Conservation (phyloP, 148 eudicot species). For the Vaccinium macrocarpon region DNA sequence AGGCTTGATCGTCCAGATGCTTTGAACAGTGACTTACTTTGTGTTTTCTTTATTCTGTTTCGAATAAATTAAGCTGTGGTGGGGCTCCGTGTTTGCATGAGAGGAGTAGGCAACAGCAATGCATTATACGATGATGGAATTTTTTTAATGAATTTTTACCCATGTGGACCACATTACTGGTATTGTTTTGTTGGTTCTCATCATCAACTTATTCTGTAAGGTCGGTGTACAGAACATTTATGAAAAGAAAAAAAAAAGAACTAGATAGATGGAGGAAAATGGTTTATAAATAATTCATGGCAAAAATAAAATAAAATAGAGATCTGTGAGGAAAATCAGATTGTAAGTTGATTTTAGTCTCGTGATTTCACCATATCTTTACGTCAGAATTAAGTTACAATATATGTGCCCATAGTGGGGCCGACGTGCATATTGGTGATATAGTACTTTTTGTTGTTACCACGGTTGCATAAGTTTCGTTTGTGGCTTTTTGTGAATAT, state of each 20-base stretch:
- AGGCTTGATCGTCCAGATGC: background rate
- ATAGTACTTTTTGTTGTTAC: background rate
- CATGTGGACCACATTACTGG: background rate
- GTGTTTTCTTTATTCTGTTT: background rate
- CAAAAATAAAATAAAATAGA: background rate
- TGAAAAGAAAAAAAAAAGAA: background rate
- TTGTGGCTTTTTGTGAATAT: constrained; percentile 20
- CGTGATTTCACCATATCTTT: background rate
- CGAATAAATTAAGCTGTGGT: background rate
- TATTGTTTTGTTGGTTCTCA: background rate
- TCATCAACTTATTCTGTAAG: background rate
- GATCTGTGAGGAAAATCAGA: background rate
- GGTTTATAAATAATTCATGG: background rate
- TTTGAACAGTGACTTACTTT: background rate
- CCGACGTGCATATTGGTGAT: background rate
- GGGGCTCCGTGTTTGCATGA: background rate
- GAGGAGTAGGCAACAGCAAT: constrained; percentile 2
- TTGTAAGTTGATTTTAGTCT: background rate
- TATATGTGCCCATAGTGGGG: background rate
- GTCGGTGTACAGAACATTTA: background rate
- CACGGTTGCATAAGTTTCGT: constrained; percentile 20
- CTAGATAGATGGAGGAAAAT: background rate
- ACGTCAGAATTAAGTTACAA: background rate
- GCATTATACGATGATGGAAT: background rate
- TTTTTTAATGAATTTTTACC: background rate